Percentiles rank a stretch among this genome's conserved stretches.
Evolutionary conservation across 257 asterid species (phyloP).

Genomic region (Lycium ferocissimum): DNA sequence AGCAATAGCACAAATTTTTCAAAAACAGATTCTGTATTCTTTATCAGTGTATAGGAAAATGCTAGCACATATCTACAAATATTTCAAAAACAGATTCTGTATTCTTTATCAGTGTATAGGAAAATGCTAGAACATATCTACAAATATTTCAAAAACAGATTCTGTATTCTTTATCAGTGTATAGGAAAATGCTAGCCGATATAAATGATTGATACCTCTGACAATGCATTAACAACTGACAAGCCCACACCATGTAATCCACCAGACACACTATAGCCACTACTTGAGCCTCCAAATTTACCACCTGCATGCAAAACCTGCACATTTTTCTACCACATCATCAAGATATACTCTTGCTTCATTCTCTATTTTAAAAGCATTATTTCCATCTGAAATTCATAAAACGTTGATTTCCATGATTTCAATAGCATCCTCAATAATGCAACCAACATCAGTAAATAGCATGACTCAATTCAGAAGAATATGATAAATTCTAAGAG

Average conservation of each 20-base stretch:
- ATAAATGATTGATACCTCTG: conserved; percentile 68
- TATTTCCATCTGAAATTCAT: conserved; percentile 22
- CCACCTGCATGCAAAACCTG: conserved; percentile 99
- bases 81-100: background rate
- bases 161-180: background rate
- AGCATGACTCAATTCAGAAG: background rate
- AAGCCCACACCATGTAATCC: conserved; percentile 99
- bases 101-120: background rate
- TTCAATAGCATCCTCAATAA: background rate
- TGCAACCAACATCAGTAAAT: conserved; percentile 20
- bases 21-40: background rate
- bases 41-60: background rate
- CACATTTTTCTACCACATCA: conserved; percentile 35
- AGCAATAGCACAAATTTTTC: background rate
- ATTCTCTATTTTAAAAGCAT: conserved; percentile 26
- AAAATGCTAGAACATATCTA: conserved; percentile 16
- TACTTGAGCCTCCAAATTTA: conserved; percentile 95
- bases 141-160: background rate
- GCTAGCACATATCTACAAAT: conserved; percentile 6
- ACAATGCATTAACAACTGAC: conserved; percentile 96
- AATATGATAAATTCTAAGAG: background rate
- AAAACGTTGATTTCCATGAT: background rate
- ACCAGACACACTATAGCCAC: conserved; percentile 98
- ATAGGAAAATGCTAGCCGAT: conserved; percentile 11
- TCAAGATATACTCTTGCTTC: conserved; percentile 23